A percentile compares a stretch with the other conserved stretches of the same genome.
phyloP scores from a whole-genome alignment of 2,329 filamentous ascomycete genomes.

The Tricladium varicosporioides region DNA sequence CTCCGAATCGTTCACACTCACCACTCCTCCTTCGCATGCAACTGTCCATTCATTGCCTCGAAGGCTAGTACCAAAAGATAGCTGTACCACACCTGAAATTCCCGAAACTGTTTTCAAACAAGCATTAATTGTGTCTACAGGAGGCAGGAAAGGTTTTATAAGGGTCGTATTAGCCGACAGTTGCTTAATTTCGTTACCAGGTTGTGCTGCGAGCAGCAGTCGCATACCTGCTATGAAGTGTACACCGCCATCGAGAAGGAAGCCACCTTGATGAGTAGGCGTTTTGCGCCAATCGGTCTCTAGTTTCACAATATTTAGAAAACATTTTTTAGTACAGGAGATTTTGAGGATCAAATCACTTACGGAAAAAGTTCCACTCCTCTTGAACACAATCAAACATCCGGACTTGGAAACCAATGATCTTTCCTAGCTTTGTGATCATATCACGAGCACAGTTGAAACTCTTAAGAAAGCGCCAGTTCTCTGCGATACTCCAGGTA shows the following conservation, averaged over 20 bases:
- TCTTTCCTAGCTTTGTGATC: background rate
- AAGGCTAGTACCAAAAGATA: background rate
- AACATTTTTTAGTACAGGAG: background rate
- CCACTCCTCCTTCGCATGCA: background rate
- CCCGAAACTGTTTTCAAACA: background rate
- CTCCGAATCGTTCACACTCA: background rate
- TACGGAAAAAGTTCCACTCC: background rate
- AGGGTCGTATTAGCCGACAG: background rate
- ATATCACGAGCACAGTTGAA: background rate
- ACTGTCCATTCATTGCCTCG: background rate
- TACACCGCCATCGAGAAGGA: background rate
- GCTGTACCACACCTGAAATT: background rate
- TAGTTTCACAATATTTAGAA: background rate
- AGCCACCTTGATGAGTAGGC: background rate
- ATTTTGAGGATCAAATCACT: background rate
- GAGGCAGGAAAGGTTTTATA: background rate
- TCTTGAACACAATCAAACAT: background rate
- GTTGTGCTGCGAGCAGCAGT: background rate
- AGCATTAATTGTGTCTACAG: background rate
- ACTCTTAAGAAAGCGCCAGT: background rate
- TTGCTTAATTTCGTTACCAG: background rate
- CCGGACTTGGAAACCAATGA: background rate
- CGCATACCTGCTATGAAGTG: background rate
- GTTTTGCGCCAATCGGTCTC: constrained; percentile 1
- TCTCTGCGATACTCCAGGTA: background rate